These are phyloP conservation scores for Sordariomycetes sp. DNA, from an alignment of 2,329 filamentous ascomycete species.

Conservation along the genomic window DNA sequence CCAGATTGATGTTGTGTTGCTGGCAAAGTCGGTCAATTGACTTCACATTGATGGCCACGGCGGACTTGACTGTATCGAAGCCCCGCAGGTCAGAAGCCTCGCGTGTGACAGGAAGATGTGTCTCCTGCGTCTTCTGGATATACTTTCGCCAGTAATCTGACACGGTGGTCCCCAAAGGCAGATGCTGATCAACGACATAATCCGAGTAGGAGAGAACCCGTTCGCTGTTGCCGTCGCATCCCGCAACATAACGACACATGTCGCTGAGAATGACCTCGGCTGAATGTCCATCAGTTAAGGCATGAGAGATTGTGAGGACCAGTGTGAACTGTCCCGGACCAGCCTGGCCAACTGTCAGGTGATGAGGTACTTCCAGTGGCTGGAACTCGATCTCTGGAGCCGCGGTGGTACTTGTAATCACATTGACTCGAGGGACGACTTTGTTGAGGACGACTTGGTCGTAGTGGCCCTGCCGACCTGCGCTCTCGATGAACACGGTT, in stretches of 20 bases:
- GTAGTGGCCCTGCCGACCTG: neutral
- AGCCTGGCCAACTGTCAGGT: slow-evolving; percentile 13
- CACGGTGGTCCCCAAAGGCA: slow-evolving; percentile 1
- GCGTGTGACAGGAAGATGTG: slow-evolving; percentile 3
- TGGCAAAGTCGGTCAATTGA: slow-evolving; percentile 5
- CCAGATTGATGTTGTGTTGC: slow-evolving; percentile 4
- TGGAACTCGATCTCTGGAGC: slow-evolving; percentile 10
- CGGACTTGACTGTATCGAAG: slow-evolving; percentile 2
- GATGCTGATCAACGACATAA: slow-evolving; percentile 3
- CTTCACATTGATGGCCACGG: slow-evolving; percentile 3
- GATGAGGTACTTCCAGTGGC: slow-evolving; percentile 4
- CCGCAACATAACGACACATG: slow-evolving; percentile 7
- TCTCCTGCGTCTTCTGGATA: slow-evolving; percentile 3
- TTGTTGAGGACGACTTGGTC: slow-evolving; percentile 2
- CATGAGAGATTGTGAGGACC: slow-evolving; percentile 23
- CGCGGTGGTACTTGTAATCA: slow-evolving; percentile 3
- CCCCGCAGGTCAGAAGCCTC: slow-evolving; percentile 1
- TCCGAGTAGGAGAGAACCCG: slow-evolving; percentile 4
- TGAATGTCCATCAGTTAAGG: slow-evolving; percentile 22
- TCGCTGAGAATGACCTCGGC: slow-evolving; percentile 17
- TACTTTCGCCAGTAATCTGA: slow-evolving; percentile 5
- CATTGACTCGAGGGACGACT: slow-evolving; percentile 3
- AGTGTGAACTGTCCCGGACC: slow-evolving; percentile 8
- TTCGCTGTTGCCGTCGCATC: neutral
- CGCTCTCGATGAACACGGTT: slow-evolving; percentile 2